phyloP scores from a whole-genome alignment of 306 rosid species.

The Lathyrus sativus region DNA sequence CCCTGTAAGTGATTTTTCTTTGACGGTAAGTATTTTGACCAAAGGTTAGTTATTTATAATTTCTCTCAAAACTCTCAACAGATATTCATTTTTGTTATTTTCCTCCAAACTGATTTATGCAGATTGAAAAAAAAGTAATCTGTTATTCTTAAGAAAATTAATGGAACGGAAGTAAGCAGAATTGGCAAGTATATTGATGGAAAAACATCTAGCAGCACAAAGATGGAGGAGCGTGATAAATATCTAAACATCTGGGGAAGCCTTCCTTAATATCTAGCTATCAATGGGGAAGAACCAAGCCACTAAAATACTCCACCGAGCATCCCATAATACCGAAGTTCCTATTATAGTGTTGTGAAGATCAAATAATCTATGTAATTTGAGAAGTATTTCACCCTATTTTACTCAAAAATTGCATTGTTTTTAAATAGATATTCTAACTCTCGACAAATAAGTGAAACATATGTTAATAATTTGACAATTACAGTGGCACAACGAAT shows the following conservation, averaged over 20 bases:
- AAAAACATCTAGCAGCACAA: background rate
- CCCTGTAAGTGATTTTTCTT: background rate
- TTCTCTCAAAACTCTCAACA: background rate
- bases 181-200: background rate
- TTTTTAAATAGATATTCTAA: background rate
- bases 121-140: background rate
- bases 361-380: background rate
- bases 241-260: background rate
- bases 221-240: background rate
- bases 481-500: background rate
- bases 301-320: background rate
- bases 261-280: background rate
- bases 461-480: background rate
- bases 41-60: background rate
- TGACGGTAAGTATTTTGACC: background rate
- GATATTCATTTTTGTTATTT: background rate
- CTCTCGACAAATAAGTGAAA: background rate
- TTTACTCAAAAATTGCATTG: background rate
- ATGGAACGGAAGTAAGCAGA: background rate
- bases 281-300: background rate
- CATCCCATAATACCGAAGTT: background rate
- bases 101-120: background rate
- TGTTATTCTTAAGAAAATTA: background rate
- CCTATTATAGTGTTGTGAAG: background rate
- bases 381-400: background rate